phyloP scores from a whole-genome alignment of 2,329 filamentous ascomycete species.

The Ceratocystis papillata region DNA sequence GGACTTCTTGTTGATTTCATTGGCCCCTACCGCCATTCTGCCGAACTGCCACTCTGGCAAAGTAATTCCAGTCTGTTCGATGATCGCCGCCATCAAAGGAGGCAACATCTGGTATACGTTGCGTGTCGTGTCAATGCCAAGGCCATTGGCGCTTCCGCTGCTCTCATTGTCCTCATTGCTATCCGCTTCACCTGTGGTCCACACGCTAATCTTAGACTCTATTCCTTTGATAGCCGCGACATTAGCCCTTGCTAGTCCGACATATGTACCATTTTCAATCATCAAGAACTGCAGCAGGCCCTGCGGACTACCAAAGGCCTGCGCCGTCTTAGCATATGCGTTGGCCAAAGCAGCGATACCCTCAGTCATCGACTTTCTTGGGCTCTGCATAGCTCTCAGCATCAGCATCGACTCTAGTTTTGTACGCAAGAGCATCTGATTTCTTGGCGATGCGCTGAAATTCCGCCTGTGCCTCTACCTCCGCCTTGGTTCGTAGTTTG shows the following conservation, averaged over 20 bases:
- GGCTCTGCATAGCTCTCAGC: slow-evolving; percentile 32
- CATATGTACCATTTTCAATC: slow-evolving; percentile 72
- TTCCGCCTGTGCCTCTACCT: slow-evolving; percentile 34
- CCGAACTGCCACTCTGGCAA: slow-evolving; percentile 68
- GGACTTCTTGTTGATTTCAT: slow-evolving; percentile 27
- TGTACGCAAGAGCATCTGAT: slow-evolving; percentile 43
- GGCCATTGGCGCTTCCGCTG: slow-evolving; percentile 27
- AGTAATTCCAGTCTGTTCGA: slow-evolving; percentile 76
- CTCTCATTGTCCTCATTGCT: slow-evolving; percentile 30
- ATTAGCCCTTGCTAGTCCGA: slow-evolving; percentile 67
- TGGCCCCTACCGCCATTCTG: slow-evolving; percentile 31
- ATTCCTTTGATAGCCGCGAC: slow-evolving; percentile 63
- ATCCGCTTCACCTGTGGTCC: slow-evolving; percentile 61
- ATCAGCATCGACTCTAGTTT: slow-evolving; percentile 39
- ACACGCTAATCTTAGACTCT: slow-evolving; percentile 81
- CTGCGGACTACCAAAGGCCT: slow-evolving; percentile 65
- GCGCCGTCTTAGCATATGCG: slow-evolving; percentile 61
- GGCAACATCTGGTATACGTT: slow-evolving; percentile 79
- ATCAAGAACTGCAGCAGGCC: slow-evolving; percentile 77
- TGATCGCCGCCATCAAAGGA: slow-evolving; percentile 71
- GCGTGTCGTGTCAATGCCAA: slow-evolving; percentile 52
- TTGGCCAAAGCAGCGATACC: slow-evolving; percentile 67
- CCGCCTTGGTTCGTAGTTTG: slow-evolving; percentile 39
- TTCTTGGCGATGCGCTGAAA: slow-evolving; percentile 35
- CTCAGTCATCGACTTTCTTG: slow-evolving; percentile 55